Base-by-base conservation (phyloP, 192 early-diverging fungal species). In the Gonapodya sp. region DNA sequence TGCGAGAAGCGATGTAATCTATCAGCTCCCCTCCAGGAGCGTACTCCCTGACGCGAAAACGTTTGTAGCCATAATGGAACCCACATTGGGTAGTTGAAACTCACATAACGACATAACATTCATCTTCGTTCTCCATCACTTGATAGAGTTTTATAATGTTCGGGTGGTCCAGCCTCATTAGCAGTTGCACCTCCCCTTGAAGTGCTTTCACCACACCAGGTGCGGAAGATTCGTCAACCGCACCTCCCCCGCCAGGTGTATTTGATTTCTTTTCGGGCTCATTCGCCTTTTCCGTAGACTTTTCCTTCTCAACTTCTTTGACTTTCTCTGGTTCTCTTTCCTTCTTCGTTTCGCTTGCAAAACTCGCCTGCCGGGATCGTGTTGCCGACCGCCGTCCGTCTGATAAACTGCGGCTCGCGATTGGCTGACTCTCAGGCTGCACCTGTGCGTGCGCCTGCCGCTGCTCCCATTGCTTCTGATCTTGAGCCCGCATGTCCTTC, bases 31-130 rank as follows among this genome's bases (percentile, higher is more conserved):
- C 90, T n/a, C 89, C 89, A 73, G 86, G 81, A 0, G 89, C 89
- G 75, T 88, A 91, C 79, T 91, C 90, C 90, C 89, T 91, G 79
- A 2, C 64, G 64, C 64, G 30, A 30, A 72, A 30, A 30, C 64
- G 30, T 30, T 30, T 18, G 64, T 30, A 18, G 64, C 16, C 16
- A 16, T 16, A 72, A 18, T 72, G 16, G 64, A 30, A n/a, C n/a
- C n/a, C n/a, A n/a, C n/a, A n/a, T n/a, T n/a, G n/a, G n/a, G n/a
- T n/a, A n/a, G n/a, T n/a, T n/a, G 18, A 31, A 18, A 81, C 88
- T 81, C 82, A 91, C 91, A 92, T 92, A 75, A 92, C 86, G n/a
- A 92, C 86, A 80, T 86, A 91, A 72, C 87, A 89, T 81, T 92
- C 91, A 16, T 89, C 88, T 79, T 86, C 88, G 31, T 85, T 85